These are phyloP conservation scores for Drechmeria coniospora DNA, from an alignment of 2,329 filamentous ascomycete genomes.

Conservation along the genomic window DNA sequence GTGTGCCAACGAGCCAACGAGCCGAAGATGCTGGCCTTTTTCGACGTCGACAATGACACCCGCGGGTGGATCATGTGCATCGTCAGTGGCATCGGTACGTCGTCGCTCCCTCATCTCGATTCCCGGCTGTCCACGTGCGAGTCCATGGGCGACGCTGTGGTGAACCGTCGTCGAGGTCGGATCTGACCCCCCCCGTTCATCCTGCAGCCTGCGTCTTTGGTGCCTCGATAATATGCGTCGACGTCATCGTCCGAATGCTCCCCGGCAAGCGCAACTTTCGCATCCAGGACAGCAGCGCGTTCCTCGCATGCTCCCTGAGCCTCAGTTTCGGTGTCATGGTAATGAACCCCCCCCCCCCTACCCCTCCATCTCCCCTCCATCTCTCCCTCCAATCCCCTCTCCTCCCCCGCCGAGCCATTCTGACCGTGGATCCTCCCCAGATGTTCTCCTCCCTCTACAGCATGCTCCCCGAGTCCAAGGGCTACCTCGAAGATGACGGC, in stretches of 20 bases:
- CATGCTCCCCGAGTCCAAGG: constrained; percentile 78
- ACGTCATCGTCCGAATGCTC: constrained; percentile 57
- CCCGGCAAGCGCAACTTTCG: constrained; percentile 64
- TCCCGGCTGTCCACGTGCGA: too few species aligned
- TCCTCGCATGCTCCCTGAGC: constrained; percentile 77
- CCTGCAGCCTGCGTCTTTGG: constrained; percentile 50
- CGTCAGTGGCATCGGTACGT: constrained; percentile 58
- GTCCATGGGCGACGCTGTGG: too few species aligned
- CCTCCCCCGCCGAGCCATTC: neutral
- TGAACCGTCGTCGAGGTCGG: too few species aligned
- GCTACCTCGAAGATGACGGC: constrained; percentile 56
- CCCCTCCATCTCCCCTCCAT: neutral
- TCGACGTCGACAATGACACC: constrained; percentile 72
- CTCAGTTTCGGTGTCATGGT: constrained; percentile 96
- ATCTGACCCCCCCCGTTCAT: constrained; percentile 6
- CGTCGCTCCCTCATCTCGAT: constrained; percentile 2
- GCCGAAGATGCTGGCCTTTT: too few species aligned
- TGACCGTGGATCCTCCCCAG: constrained; percentile 30
- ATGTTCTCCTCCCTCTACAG: constrained; percentile 84
- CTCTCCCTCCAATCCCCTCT: neutral
- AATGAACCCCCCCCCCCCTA: constrained; percentile 13
- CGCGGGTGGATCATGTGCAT: constrained; percentile 88
- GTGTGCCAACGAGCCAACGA: too few species aligned
- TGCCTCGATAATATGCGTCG: constrained; percentile 74
- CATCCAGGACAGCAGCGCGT: constrained; percentile 78